Evolutionary conservation across 2,329 filamentous ascomycete species (phyloP), one percentile per base, ranked within the genome.

Genomic region (Huntiella decipiens): DNA sequence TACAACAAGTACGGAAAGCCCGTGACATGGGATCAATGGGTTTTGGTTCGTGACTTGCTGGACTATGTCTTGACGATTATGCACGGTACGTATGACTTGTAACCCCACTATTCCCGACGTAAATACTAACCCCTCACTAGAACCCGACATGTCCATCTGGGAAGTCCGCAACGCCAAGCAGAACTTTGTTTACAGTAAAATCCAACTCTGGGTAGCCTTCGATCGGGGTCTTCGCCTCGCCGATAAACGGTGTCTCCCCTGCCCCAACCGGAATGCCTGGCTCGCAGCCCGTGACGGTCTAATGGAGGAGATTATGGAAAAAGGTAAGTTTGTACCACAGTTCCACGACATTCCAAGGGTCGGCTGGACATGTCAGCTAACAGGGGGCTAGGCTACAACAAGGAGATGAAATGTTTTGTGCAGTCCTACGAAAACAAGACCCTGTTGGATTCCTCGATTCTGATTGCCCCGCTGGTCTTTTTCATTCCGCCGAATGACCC

Each of bases 111-210:
- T 17, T n/a, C 38, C 13, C 15, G 5, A 17, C 12, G 13, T 40
- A 41, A 38, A 45, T 31, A 17, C 46, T 53, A 48, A 57, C 41
- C 31, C 4, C 10, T 13, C 32, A n/a, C 5, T 40, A 70, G 68
- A 77, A 38, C 74, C 75, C 10, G 81, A 87, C 56, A 85, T 85
- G 79, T 84, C 79, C 2, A 87, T 86, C 54, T 86, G 81, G 82
- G 82, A 87, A 57, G 80, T 84, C 4, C 73, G 81, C 37, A 81
- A 81, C 52, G 64, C 76, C 54, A 80, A 80, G 56, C 80, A 85
- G 58, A 74, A 84, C 55, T 87, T 85, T 53, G 74, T 78, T 11
- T 87, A 86, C 60, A 82, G 77, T n/a, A 83, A 86, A 56, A 70
- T 87, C 52, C 82, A 86, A 77, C 68, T 87, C 16, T 87, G 81